Evolutionary conservation across 78 protist species (phyloP), one percentile per base, ranked within the genome.

Genomic region (Acrasis kona): DNA sequence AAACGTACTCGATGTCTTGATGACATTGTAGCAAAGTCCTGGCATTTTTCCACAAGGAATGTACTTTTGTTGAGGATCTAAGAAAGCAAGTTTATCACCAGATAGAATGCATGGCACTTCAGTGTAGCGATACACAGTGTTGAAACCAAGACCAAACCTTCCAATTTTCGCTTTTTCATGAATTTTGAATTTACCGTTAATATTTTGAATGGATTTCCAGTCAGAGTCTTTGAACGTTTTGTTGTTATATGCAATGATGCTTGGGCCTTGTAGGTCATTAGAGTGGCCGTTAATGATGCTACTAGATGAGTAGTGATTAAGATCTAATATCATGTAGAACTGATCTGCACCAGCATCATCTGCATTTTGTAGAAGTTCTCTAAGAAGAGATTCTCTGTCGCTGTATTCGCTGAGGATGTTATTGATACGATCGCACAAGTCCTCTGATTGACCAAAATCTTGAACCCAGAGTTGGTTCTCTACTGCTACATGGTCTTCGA

Each of bases 331-430:
- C n/a, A 89, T 4, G 5, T 30, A 39, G n/a, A 89, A 29, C 5
- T 9, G 31, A 12, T 70, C 64, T 5, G 93, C 87, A 30, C 78
- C 74, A 0, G 88, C 80, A 39, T 89, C 93, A 10, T 84, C 87
- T 1, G 93, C 86, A 79, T 89, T 89, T 77, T 89, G 93, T 29
- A 86, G 35, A 76, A 89, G 39, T 39, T 76, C 79, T 7, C 10
- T 69, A 3, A 57, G 10, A 2, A 76, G n/a, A n/a, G n/a, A n/a
- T n/a, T n/a, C n/a, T n/a, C n/a, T n/a, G n/a, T n/a, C n/a, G n/a
- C n/a, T n/a, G n/a, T n/a, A n/a, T n/a, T n/a, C n/a, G n/a, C n/a
- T n/a, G n/a, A n/a, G n/a, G n/a, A n/a, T n/a, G n/a, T n/a, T n/a
- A n/a, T n/a, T n/a, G n/a, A n/a, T n/a, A n/a, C n/a, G n/a, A n/a